A percentile compares a stretch with the other conserved stretches of the same genome.
phyloP scores from a whole-genome alignment of 2,329 filamentous ascomycete genomes.

The Verticillium zaregamsianum region DNA sequence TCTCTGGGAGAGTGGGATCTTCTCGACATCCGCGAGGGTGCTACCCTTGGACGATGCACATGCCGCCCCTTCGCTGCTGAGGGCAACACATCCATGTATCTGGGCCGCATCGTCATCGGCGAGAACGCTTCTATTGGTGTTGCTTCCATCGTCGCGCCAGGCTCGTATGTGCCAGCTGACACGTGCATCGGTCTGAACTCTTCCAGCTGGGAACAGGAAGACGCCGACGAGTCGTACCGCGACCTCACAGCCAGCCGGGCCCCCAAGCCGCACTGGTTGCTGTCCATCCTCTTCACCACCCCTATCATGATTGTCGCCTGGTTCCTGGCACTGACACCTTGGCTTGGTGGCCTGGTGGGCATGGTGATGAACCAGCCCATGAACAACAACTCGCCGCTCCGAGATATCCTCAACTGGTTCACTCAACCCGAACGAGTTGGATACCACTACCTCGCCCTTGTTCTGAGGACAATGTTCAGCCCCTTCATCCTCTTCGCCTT shows the following conservation, averaged over 20 bases:
- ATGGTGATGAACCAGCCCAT: slow-evolving; percentile 59
- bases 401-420: slow-evolving; percentile 44
- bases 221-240: slow-evolving; percentile 42
- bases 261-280: slow-evolving; percentile 39
- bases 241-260: slow-evolving; percentile 32
- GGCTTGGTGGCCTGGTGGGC: slow-evolving; percentile 38
- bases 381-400: slow-evolving; percentile 27
- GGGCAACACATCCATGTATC: slow-evolving; percentile 54
- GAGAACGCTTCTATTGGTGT: slow-evolving; percentile 41
- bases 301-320: slow-evolving; percentile 36
- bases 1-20: slow-evolving; percentile 53
- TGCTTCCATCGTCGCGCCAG: slow-evolving; percentile 46
- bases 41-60: slow-evolving; percentile 38
- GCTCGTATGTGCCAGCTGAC: slow-evolving; percentile 40
- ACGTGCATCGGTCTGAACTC: slow-evolving; percentile 53
- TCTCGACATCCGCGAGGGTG: slow-evolving; percentile 47
- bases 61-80: slow-evolving; percentile 51
- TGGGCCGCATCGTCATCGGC: slow-evolving; percentile 46
- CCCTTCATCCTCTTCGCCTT: slow-evolving; percentile 41
- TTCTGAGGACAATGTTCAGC: slow-evolving; percentile 32
- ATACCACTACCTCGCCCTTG: slow-evolving; percentile 45
- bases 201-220: slow-evolving; percentile 50
- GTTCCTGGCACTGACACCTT: slow-evolving; percentile 40
- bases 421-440: slow-evolving; percentile 38
- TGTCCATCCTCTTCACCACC: slow-evolving; percentile 34